phyloP scores from a whole-genome alignment of 192 early-diverging fungal genomes.

The Coemansia sp. region DNA sequence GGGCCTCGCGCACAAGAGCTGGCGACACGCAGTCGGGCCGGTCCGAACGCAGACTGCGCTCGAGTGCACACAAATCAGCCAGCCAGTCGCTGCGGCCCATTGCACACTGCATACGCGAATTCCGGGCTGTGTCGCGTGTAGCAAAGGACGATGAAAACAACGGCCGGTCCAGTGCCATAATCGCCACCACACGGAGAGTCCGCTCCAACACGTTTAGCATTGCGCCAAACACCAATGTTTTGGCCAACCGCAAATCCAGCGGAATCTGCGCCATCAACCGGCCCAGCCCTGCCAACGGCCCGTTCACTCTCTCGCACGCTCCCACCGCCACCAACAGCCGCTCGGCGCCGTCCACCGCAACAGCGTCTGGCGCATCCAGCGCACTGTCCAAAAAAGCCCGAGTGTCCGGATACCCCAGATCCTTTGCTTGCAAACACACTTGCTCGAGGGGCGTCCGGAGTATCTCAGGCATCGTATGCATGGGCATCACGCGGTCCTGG shows the following conservation, averaged over 20 bases:
- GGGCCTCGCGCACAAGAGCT: conserved; percentile 63
- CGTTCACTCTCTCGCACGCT: conserved; percentile 54
- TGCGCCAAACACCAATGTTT: conserved; percentile 73
- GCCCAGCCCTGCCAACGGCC: conserved; percentile 69
- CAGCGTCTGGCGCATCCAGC: conserved; percentile 66
- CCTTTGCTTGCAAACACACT: conserved; percentile 70
- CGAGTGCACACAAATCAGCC: conserved; percentile 59
- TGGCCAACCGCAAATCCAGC: conserved; percentile 75
- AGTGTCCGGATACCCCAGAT: conserved; percentile 64
- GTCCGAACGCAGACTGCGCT: neutral
- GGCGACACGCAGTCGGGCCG: conserved; percentile 52
- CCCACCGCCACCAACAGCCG: conserved; percentile 59
- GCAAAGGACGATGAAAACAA: conserved; percentile 10
- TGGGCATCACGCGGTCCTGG: conserved; percentile 56
- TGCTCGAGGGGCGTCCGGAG: conserved; percentile 81
- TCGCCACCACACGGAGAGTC: conserved; percentile 65
- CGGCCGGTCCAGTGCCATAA: conserved; percentile 50
- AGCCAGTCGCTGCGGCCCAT: conserved; percentile 66
- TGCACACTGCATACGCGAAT: neutral
- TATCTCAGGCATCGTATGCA: conserved; percentile 74
- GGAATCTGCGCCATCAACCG: conserved; percentile 69
- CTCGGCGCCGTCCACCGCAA: conserved; percentile 60
- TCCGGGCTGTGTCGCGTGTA: neutral
- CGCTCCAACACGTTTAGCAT: conserved; percentile 74
- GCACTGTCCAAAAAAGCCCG: conserved; percentile 57